Conservation (phyloP, 768 basidiomycete genomes). For the Tulasnella sp. region DNA sequence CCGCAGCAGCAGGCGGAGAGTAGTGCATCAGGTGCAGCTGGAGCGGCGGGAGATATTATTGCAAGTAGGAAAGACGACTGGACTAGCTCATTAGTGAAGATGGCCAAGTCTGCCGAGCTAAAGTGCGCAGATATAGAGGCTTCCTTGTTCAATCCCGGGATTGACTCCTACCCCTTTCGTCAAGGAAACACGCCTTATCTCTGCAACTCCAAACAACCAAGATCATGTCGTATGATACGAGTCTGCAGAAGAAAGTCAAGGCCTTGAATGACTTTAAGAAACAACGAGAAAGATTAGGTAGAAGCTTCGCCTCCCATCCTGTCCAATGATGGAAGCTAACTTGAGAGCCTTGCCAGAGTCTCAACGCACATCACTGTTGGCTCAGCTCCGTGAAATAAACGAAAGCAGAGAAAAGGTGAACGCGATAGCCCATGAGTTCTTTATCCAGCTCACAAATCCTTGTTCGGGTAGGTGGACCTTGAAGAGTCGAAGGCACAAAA, state of each 20-base stretch:
- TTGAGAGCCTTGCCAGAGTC: slow-evolving; percentile 52
- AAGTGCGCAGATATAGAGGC: slow-evolving; percentile 54
- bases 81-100: slow-evolving; percentile 80
- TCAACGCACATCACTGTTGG: slow-evolving; percentile 65
- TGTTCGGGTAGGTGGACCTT: slow-evolving; percentile 53
- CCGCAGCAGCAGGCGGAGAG: slow-evolving; percentile 20
- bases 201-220: slow-evolving; percentile 84
- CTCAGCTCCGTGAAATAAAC: slow-evolving; percentile 67
- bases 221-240: slow-evolving; percentile 76
- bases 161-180: neutral
- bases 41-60: slow-evolving; percentile 42
- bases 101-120: slow-evolving; percentile 82
- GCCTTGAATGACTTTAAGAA: slow-evolving; percentile 77
- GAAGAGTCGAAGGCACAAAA: slow-evolving; percentile 62
- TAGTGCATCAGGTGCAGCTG: slow-evolving; percentile 24
- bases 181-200: slow-evolving; percentile 72
- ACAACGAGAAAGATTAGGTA: slow-evolving; percentile 70
- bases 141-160: neutral
- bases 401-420: slow-evolving; percentile 72
- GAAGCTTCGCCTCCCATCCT: neutral
- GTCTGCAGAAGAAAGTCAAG: slow-evolving; percentile 71
- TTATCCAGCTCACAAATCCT: slow-evolving; percentile 36
- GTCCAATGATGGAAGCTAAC: neutral
- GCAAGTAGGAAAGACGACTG: slow-evolving; percentile 68
- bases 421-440: neutral